Base-by-base conservation (phyloP, 345 rosid genomes). In the Trapa incisa region DNA sequence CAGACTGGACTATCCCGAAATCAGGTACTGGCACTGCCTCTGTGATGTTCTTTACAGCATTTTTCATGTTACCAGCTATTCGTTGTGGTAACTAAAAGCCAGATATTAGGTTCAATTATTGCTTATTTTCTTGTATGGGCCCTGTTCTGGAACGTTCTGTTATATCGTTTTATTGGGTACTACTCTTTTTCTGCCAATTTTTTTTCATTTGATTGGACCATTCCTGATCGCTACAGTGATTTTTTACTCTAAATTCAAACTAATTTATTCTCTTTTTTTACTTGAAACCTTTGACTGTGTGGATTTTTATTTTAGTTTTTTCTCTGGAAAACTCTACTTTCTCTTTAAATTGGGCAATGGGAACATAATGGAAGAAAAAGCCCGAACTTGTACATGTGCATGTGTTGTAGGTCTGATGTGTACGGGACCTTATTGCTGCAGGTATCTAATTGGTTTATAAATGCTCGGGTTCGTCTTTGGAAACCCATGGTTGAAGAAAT, bases 391-490 rank as follows among this genome's bases (percentile, higher is more conserved):
- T 57, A 16, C 17, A 57, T 60, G 37, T 29, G 66, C 22, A 4
- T 22, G 16, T 43, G 16, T 7, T 37, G 37, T 16, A 16, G 15
- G 11, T 35, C 11, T 63, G 16, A 16, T 5, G 4, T 0, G 45
- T 2, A 13, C 2, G 17, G 3, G 7, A 5, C 6, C 67, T 65
- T 35, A 16, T n/a, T 33, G 17, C 15, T 67, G 70, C 47, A 67
- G 61, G 70, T 52, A 47, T 67, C 63, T 11, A 67, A 67, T 22
- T 68, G 70, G 70, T 68, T 68, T 12, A 68, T 68, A 39, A 68
- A 68, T 54, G 70, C 70, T 57, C 64, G 70, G 2, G 70, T 68
- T 29, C 70, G 70, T 37, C 48, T 68, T 33, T 68, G 70, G 70
- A 68, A 54, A 37, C 70, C 70, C 64, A 54, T 68, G 64, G 70